phyloP scores from a whole-genome alignment of 495 filamentous ascomycete genomes.

The Immersiella caudata region DNA sequence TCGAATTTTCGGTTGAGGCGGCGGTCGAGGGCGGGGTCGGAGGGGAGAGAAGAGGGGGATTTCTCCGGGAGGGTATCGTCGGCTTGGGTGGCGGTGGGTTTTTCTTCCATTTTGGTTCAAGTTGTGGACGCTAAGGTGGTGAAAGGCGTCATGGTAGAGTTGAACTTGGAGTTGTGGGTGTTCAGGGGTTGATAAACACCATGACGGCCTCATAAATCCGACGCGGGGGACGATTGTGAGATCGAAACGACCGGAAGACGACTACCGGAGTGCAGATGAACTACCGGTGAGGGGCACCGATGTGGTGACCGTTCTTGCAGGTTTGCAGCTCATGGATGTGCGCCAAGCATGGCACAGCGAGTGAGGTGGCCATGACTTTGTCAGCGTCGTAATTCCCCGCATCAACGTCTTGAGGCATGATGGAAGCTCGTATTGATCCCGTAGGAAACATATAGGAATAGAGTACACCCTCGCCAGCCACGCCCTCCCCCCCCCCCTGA shows the following conservation, averaged over 20 bases:
- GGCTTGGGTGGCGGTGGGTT: slow-evolving; percentile 1
- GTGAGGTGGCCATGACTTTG: background rate
- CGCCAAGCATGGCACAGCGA: background rate
- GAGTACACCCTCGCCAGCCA: no score
- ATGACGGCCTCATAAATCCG: background rate
- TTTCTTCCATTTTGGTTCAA: slow-evolving; percentile 7
- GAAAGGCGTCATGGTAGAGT: background rate
- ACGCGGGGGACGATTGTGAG: background rate
- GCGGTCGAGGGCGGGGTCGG: slow-evolving; percentile 20
- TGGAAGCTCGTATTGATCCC: no score
- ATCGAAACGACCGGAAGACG: background rate
- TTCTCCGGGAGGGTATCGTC: slow-evolving; percentile 17
- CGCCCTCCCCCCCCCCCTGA: no score
- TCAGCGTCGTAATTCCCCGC: slow-evolving; percentile 11
- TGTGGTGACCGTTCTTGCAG: background rate
- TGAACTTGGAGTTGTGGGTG: background rate
- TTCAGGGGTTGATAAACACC: background rate
- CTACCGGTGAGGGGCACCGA: slow-evolving; percentile 21
- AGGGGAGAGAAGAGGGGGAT: slow-evolving; percentile 6
- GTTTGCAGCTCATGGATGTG: background rate
- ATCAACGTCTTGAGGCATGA: background rate
- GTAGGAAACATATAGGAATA: no score
- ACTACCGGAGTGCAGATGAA: slow-evolving; percentile 16
- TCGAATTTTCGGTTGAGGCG: slow-evolving; percentile 36
- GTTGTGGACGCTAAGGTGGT: background rate